Base-by-base conservation (phyloP, 805 yeast genomes). In the Hanseniaspora singularis region DNA sequence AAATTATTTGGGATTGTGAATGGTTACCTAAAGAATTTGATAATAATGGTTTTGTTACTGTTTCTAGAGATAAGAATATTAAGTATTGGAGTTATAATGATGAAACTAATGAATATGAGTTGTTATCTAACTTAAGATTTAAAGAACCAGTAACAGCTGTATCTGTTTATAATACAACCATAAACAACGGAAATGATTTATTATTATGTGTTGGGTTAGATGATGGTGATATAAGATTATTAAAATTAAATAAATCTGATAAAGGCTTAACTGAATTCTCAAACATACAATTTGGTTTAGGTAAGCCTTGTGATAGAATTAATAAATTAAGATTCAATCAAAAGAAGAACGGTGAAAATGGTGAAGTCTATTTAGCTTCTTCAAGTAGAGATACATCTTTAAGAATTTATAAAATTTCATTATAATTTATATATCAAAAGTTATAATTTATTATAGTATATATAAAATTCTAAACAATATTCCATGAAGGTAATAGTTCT, bases 1-100 rank as follows among this genome's bases (percentile, higher is more conserved):
- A 96, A 62, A 89, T 92, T 55, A 76, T 92, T 36, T 94, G 98
- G 98, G 97, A 92, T 64, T 79, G 89, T 59, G 74, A 82, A 32
- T 92, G 96, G 95, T 66, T 79, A 0, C 85, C 87, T 4, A 50
- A 56, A n/a, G 65, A 56, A 3, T 58, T 57, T 40, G 71, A 67
- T 7, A 14, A 23, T 3, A 41, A 54, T n/a, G 59, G 60, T n/a
- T 88, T 89, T 57, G 70, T 83, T 14, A 88, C 96, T 0, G 94
- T 81, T 0, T 80, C 95, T 2, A 75, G 98, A 61, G 98, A 92
- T 61, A 82, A 79, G 57, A 72, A 77, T 2, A 60, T 88, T 41
- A 84, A 82, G 57, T 65, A 79, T 15, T 88, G 96, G 96, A 64
- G 64, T 40, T 61, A 75, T 9, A 55, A 62, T 2, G 58, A 54